Evolutionary conservation across 2,329 filamentous ascomycete genomes (phyloP).

Genomic region (Amesomyces nigricolor): DNA sequence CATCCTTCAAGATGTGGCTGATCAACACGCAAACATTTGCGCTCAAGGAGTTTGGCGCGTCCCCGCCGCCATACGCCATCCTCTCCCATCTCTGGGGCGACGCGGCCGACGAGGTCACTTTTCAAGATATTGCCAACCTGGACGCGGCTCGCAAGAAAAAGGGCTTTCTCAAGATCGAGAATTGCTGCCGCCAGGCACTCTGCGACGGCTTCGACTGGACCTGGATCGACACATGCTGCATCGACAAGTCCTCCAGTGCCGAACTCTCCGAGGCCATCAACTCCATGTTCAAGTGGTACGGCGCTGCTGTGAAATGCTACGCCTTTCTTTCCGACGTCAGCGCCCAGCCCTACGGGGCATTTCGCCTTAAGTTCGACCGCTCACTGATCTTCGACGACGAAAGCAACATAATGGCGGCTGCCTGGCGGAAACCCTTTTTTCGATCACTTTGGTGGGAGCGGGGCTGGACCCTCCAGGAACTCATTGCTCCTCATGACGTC

Average conservation of each 20-base stretch:
- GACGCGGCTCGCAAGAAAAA: neutral
- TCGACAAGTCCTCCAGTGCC: conserved; percentile 15
- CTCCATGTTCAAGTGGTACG: conserved; percentile 17
- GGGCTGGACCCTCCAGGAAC: conserved; percentile 17
- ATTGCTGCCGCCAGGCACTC: neutral
- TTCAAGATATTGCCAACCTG: neutral
- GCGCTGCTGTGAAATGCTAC: conserved; percentile 4
- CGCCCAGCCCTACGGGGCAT: neutral
- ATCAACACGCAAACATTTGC: neutral
- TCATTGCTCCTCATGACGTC: neutral
- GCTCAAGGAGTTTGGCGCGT: neutral
- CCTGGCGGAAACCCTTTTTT: neutral
- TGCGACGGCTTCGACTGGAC: neutral
- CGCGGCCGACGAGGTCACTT: conserved; percentile 9
- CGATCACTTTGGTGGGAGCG: conserved; percentile 7
- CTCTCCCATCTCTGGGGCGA: conserved; percentile 15
- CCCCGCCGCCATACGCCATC: conserved; percentile 17
- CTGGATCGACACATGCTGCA: conserved; percentile 15
- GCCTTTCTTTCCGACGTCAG: conserved; percentile 9
- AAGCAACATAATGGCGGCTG: no score
- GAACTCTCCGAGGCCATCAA: conserved; percentile 18
- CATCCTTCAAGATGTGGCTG: conserved; percentile 1
- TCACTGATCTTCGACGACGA: neutral
- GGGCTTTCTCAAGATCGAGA: conserved; percentile 8
- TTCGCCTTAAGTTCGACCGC: neutral